Conservation (phyloP, 2,329 filamentous ascomycete genomes). For the Exophiala mesophila region DNA sequence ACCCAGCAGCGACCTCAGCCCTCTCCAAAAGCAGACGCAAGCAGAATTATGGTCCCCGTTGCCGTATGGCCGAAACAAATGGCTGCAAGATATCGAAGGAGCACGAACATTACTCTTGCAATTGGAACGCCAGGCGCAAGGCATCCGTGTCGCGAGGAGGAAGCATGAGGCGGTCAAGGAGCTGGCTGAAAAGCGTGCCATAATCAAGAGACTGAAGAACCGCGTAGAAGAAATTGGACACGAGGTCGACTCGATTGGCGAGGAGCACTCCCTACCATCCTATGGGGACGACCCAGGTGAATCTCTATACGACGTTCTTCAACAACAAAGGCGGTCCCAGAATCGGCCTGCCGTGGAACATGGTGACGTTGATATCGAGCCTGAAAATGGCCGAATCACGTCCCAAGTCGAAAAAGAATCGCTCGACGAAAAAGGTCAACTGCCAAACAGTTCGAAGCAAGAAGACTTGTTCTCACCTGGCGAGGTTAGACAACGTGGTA, state of each 20-base stretch:
- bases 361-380: conserved; percentile 4
- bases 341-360: not conserved
- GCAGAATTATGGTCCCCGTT: conserved; percentile 33
- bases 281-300: conserved; percentile 19
- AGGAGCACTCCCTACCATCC: conserved; percentile 8
- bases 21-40: conserved; percentile 22
- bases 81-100: conserved; percentile 41
- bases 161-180: conserved; percentile 38
- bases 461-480: conserved; percentile 19
- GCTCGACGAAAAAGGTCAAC: not conserved
- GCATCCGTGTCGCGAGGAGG: conserved; percentile 36
- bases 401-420: conserved; percentile 3
- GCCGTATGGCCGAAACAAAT: conserved; percentile 39
- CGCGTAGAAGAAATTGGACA: conserved; percentile 24
- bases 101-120: conserved; percentile 38
- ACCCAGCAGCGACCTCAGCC: conserved; percentile 32
- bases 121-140: conserved; percentile 37
- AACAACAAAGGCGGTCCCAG: conserved; percentile 3
- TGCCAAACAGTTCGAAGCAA: not conserved
- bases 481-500: conserved; percentile 18
- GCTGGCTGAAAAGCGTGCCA: conserved; percentile 34
- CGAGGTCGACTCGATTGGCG: conserved; percentile 18
- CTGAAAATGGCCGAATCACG: conserved; percentile 4
- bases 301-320: conserved; percentile 21
- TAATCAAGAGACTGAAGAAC: conserved; percentile 23